Conservation (phyloP, 2,329 filamentous ascomycete genomes). For the Xylaria multiplex region DNA sequence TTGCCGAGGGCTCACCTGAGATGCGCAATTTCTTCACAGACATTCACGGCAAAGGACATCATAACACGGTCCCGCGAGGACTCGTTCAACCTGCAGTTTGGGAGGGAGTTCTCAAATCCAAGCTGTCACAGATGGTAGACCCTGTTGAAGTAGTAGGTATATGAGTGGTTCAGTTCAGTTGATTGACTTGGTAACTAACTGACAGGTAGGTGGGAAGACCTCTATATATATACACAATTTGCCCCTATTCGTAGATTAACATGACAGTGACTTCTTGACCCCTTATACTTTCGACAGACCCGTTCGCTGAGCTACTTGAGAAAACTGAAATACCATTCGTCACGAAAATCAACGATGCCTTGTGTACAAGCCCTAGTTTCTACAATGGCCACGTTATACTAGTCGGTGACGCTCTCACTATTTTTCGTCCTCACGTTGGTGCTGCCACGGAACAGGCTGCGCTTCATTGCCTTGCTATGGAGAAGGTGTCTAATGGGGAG, state of each 20-base stretch:
- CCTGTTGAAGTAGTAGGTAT: too few relatives aligned
- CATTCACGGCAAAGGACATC: not conserved
- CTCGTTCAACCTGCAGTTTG: not conserved
- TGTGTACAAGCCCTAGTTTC: not conserved
- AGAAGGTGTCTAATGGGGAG: slow-evolving; percentile 3
- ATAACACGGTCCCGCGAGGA: not conserved
- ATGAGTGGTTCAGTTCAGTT: too few relatives aligned
- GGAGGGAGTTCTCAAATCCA: not conserved
- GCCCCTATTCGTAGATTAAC: too few relatives aligned
- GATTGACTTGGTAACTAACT: too few relatives aligned
- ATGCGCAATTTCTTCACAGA: slow-evolving; percentile 1
- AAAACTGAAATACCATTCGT: not conserved
- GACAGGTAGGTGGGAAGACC: too few relatives aligned
- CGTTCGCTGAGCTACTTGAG: not conserved
- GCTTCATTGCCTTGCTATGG: not conserved
- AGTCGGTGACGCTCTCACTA: not conserved
- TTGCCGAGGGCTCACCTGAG: not conserved
- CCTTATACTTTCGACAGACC: too few relatives aligned
- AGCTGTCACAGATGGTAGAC: not conserved
- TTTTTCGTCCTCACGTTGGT: not conserved
- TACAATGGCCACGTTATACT: slow-evolving; percentile 5
- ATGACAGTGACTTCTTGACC: too few relatives aligned
- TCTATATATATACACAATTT: too few relatives aligned
- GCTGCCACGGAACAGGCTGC: not conserved
- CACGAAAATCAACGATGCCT: not conserved